phyloP scores from a whole-genome alignment of 305 asterid species.

The Rubia balearica region DNA sequence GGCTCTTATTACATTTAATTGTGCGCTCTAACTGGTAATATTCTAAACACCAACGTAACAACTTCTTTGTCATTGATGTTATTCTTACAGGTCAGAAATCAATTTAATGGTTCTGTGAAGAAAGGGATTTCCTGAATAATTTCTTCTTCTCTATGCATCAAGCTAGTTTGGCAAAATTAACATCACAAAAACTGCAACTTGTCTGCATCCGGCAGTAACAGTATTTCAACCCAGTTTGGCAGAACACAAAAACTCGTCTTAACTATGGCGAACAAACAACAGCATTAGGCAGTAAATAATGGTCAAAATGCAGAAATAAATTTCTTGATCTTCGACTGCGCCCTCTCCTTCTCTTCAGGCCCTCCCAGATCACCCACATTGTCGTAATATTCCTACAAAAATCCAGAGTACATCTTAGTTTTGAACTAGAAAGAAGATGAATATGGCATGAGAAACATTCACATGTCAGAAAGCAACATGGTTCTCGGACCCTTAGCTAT shows the following conservation, averaged over 20 bases:
- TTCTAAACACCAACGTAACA: too few species aligned
- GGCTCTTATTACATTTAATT: too few species aligned
- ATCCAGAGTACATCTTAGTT: not conserved
- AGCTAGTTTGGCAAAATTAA: not conserved
- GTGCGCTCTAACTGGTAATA: too few species aligned
- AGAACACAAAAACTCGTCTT: too few species aligned
- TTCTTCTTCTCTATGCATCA: not conserved
- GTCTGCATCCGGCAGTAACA: not conserved
- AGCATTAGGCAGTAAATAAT: not conserved
- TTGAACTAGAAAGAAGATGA: not conserved
- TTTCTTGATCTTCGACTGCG: conserved; percentile 60
- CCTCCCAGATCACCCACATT: conserved; percentile 93
- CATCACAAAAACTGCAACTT: not conserved
- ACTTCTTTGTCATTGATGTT: too few species aligned
- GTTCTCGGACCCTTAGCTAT: not conserved
- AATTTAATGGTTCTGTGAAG: not conserved
- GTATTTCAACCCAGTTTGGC: not conserved
- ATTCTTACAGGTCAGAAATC: not conserved
- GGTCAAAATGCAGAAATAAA: conserved; percentile 61
- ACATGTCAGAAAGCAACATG: not conserved
- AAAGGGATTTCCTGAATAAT: not conserved
- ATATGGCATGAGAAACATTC: not conserved
- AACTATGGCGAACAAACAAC: not conserved
- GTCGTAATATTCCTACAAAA: conserved; percentile 75
- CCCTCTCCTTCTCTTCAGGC: conserved; percentile 94